Evolutionary conservation across 208 protist genomes (phyloP), one percentile per base, ranked within the genome.

Genomic region (Acanthamoeba royreba): DNA sequence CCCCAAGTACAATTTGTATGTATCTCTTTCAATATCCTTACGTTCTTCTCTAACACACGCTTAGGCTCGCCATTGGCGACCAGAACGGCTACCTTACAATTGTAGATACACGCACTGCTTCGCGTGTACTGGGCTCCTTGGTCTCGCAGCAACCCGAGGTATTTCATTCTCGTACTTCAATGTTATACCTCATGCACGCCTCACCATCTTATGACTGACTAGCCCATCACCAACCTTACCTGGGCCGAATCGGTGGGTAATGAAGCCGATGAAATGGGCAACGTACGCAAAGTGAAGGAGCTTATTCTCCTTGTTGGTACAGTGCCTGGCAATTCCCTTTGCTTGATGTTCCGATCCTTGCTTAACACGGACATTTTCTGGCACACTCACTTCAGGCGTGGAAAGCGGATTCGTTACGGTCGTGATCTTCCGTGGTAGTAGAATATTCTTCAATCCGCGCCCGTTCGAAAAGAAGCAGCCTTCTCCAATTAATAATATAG

Each of bases 401-500:
- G 72, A 83, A 43, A 53, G 72, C 43, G 72, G 72, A 25, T 83
- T 83, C 22, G 72, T 83, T 22, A 83, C 72, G 3, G 72, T 83
- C 5, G 72, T 83, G 72, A 83, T 43, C 42, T 83, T 83, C 72
- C 72, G 72, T 19, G 43, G 72, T 22, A 83, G 43, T 43, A 15
- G 72, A 8, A 42, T 83, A 38, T 83, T 83, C 72, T 83, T 83
- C 72, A 83, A 83, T 28, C 72, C 72, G 42, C 72, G 35, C 43
- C 72, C 72, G 25, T 83, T 83, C 42, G 72, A 83, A 43, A 83
- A 83, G 42, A 83, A 83, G 72, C 72, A 83, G 43, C 72, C 72
- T 28, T 83, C 72, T 3, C 72, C 22, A 15, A 83, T 83, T 43
- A 83, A 83, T 28, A 38, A 7, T 43, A 83, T 83, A 17, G 72